phyloP scores from a whole-genome alignment of 1,284 basidiomycete species.

The Boletus semigastroideus region DNA sequence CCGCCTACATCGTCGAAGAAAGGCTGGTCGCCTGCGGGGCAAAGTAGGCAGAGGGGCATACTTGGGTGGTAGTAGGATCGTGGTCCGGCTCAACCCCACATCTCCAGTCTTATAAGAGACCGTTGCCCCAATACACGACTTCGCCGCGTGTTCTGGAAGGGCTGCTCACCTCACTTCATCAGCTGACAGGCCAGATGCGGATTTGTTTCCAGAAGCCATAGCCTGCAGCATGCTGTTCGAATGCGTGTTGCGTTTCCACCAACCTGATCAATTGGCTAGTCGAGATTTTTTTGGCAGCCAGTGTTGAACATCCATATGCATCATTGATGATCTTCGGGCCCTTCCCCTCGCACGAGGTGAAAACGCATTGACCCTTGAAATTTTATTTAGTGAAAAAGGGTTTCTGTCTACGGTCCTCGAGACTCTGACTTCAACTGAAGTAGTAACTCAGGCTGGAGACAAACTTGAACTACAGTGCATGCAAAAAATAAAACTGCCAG shows the following conservation, averaged over 20 bases:
- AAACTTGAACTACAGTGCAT: too few relatives aligned
- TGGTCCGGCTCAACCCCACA: conserved; percentile 14
- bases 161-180: conserved; percentile 30
- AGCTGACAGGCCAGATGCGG: conserved; percentile 19
- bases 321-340: not conserved
- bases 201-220: conserved; percentile 24
- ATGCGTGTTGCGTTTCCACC: conserved; percentile 16
- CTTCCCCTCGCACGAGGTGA: conserved; percentile 15
- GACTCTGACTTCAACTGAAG: too few relatives aligned
- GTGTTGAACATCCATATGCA: not conserved
- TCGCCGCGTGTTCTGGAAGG: conserved; percentile 31
- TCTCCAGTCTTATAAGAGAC: conserved; percentile 33
- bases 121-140: conserved; percentile 35
- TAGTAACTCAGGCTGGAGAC: too few relatives aligned
- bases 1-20: conserved; percentile 19
- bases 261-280: conserved; percentile 3
- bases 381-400: conserved; percentile 14
- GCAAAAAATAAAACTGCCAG: too few relatives aligned
- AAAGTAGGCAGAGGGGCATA: conserved; percentile 32
- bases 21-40: conserved; percentile 24
- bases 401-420: too few relatives aligned
- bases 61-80: conserved; percentile 15
- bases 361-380: conserved; percentile 10
- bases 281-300: not conserved
- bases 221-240: conserved; percentile 30